Evolutionary conservation across 1,139 yeast species (phyloP), one percentile per base, ranked within the genome.

Genomic region (Zygosaccharomyces sapae): DNA sequence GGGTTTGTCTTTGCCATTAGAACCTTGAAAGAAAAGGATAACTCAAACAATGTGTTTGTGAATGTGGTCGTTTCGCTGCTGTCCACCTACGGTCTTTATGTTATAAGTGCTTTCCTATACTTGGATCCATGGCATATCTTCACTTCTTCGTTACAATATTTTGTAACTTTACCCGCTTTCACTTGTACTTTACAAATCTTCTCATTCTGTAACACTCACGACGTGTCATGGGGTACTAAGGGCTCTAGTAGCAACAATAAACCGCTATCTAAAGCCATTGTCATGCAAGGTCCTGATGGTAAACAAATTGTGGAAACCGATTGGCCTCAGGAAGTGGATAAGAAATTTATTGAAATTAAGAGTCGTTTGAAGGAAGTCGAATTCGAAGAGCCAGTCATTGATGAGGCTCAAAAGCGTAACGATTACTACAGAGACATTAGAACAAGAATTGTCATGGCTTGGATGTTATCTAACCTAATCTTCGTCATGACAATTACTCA

Each of bases 211-310:
- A 89, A 89, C 64, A 88, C 96, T 4, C 96, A 89, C 69, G 97
- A 89, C 72, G 95, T 89, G 44, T 85, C 96, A 0, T 89, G 97
- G 97, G 97, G 97, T 68, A 89, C 97, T 0, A 89, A 89, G 65
- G 97, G 97, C 55, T 96, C 90, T 53, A 86, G 84, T 55, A 80
- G 81, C 54, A 85, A 83, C 42, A 75, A 81, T 12, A 81, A 80
- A 58, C 81, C 77, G 46, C 70, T 83, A 46, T 86, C 88, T 38
- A 75, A 79, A 24, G 89, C 87, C 10, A 81, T 76, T 25, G 78
- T 76, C 45, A 72, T 70, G 43, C 75, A 72, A 55, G 76, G 75
- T 34, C 76, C 75, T 38, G 71, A 74, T 43, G 84, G 83, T 41
- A 71, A 72, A 51, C 75, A 77, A 52, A 72, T 81, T 47, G 85